Base-by-base conservation (phyloP, 78 protist species). In the Dictyostelium purpureum region DNA sequence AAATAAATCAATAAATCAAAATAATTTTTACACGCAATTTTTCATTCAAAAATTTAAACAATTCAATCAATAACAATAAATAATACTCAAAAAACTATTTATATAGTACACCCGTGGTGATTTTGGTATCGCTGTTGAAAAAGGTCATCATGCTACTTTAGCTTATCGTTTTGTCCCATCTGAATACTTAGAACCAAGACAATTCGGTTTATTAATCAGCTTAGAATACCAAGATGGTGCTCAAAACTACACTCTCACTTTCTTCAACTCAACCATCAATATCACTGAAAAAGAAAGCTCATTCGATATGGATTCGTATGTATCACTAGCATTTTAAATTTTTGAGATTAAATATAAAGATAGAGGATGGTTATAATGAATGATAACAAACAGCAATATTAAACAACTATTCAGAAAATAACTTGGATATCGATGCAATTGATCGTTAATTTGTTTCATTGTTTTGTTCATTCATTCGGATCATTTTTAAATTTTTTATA, bases 91-190 rank as follows among this genome's bases (percentile, higher is more conserved):
- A 12, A n/a, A 16, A 24, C 0, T 43, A 24, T 19, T 43, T 12
- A 33, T 57, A 56, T 49, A 79, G 74, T 85, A 85, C 42, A 73
- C 91, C 65, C 79, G 73, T 56, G 91, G 82, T 71, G 91, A 85
- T 57, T 85, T 31, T 35, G 91, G 91, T 31, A 31, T 85, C 51
- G 40, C 79, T 10, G 91, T 85, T 43, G 19, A 71, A 59, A 78
- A 70, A 73, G 91, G 91, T 45, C 81, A 59, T 28, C 91, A 85
- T 24, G 61, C 81, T 19, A 85, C 91, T 45, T 59, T 85, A 66
- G 74, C 91, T 33, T 85, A 85, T 67, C 91, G 91, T 85, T 85
- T 85, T 35, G 91, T 85, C 4, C 90, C 91, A 73, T 26, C 40
- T 73, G 91, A 47, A 24, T 28, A 28, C 10, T 85, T 85, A 66